Conservation (phyloP, 192 early-diverging fungal species). For the Backusella morwellensis region DNA sequence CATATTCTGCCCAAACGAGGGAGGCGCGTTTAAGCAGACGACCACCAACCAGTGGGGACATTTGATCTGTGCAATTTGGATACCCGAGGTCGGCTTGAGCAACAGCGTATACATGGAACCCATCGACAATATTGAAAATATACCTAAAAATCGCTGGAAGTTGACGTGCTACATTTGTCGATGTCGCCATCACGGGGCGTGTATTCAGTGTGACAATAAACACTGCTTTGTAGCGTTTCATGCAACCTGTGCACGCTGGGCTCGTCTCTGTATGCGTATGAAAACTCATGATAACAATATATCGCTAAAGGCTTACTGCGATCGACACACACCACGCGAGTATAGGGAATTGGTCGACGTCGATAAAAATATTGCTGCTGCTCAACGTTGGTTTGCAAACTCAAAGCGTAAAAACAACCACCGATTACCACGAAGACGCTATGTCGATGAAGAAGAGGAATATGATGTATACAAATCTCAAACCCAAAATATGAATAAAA, state of each 20-base stretch:
- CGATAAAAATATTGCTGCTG: conserved; percentile 24
- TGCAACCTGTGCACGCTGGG: conserved; percentile 87
- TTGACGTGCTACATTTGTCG: conserved; percentile 90
- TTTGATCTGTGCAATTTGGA: conserved; percentile 94
- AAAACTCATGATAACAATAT: conserved; percentile 51
- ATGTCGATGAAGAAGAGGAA: conserved; percentile 37
- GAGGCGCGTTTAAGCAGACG: conserved; percentile 97
- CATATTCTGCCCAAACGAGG: conserved; percentile 89
- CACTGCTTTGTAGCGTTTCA: conserved; percentile 93
- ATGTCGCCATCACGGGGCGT: conserved; percentile 70
- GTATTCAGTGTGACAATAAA: conserved; percentile 93
- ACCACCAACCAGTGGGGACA: conserved; percentile 94
- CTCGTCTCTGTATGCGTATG: conserved; percentile 86
- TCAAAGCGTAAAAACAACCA: neutral
- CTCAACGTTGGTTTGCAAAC: conserved; percentile 30
- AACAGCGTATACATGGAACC: conserved; percentile 98
- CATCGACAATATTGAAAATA: conserved; percentile 86
- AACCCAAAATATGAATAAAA: conserved; percentile 8
- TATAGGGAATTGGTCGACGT: conserved; percentile 51
- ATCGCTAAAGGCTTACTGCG: conserved; percentile 77
- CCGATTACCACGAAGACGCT: conserved; percentile 23
- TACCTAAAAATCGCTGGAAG: conserved; percentile 88
- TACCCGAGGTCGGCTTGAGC: conserved; percentile 86
- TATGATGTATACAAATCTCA: neutral
- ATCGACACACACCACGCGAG: conserved; percentile 83